phyloP scores from a whole-genome alignment of 2,329 filamentous ascomycete species.

The Cytospora chrysosperma region DNA sequence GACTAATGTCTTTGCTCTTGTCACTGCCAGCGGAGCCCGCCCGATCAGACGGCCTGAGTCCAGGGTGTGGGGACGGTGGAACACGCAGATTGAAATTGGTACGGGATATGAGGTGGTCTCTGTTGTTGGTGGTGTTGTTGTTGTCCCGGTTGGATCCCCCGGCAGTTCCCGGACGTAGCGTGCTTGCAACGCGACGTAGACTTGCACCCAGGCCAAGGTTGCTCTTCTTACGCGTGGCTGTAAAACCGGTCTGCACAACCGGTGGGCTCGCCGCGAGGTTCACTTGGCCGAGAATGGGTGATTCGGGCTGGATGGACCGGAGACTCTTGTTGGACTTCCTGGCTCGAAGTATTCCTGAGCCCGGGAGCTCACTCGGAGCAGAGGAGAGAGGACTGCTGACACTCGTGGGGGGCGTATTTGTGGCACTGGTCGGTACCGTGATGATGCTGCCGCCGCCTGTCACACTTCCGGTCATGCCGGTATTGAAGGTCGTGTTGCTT shows the following conservation, averaged over 20 bases:
- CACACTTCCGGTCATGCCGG: slow-evolving; percentile 5
- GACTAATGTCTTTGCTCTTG: slow-evolving; percentile 1
- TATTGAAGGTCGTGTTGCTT: slow-evolving; percentile 16
- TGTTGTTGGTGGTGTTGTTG: no score
- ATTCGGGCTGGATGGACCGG: slow-evolving; percentile 19
- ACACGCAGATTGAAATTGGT: not conserved
- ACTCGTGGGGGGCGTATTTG: slow-evolving; percentile 17
- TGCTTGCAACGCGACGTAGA: slow-evolving; percentile 21
- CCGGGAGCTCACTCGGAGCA: slow-evolving; percentile 18
- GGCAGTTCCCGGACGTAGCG: slow-evolving; percentile 17
- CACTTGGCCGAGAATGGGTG: slow-evolving; percentile 15
- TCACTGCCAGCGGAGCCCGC: slow-evolving; percentile 13
- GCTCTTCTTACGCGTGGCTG: slow-evolving; percentile 21
- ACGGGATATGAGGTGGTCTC: not conserved
- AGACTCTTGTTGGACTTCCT: slow-evolving; percentile 20
- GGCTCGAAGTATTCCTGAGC: slow-evolving; percentile 6
- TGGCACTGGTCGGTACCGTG: slow-evolving; percentile 12
- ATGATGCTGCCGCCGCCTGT: slow-evolving; percentile 2
- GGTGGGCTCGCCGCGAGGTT: slow-evolving; percentile 21
- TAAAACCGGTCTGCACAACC: slow-evolving; percentile 23
- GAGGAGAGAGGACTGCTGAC: slow-evolving; percentile 12
- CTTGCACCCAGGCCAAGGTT: slow-evolving; percentile 22
- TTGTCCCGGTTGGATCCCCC: slow-evolving; percentile 12
- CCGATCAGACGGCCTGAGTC: not conserved
- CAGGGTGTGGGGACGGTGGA: not conserved